These are phyloP conservation scores for Phytophthora hibernalis DNA, from an alignment of 352 stramenopile species.

Conservation along the genomic window DNA sequence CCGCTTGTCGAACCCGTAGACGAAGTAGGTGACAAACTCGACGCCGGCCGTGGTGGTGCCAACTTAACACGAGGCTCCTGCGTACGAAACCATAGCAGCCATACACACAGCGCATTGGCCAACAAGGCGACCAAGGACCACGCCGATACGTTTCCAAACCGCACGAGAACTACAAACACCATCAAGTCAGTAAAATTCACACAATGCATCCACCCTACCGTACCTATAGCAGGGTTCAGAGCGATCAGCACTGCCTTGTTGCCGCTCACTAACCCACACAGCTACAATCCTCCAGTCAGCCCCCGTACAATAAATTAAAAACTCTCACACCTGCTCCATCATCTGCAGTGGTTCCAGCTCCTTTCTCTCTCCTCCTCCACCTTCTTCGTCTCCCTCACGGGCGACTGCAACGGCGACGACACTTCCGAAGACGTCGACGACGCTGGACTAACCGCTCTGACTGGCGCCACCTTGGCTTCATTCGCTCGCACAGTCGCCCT, in stretches of 20 bases:
- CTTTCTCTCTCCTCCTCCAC: constrained; percentile 4
- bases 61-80: constrained; percentile 4
- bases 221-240: constrained; percentile 56
- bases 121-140: constrained; percentile 38
- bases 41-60: not conserved
- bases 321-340: constrained; percentile 17
- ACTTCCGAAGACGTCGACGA: constrained; percentile 14
- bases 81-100: constrained; percentile 51
- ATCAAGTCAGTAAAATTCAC: not conserved
- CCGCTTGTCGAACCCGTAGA: constrained; percentile 9
- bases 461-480: constrained; percentile 17
- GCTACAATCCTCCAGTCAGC: constrained; percentile 19
- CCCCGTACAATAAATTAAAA: not conserved
- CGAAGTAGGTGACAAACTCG: constrained; percentile 10
- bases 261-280: constrained; percentile 21
- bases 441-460: constrained; percentile 10
- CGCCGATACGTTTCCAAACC: constrained; percentile 43
- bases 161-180: constrained; percentile 45
- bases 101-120: constrained; percentile 52
- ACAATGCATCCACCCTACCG: not conserved
- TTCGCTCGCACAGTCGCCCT: not conserved
- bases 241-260: constrained; percentile 45
- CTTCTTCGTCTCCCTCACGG: constrained; percentile 19
- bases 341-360: constrained; percentile 9
- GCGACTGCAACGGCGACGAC: constrained; percentile 16